Conservation (phyloP, 164 flowering plant species). For the Stephania japonica region DNA sequence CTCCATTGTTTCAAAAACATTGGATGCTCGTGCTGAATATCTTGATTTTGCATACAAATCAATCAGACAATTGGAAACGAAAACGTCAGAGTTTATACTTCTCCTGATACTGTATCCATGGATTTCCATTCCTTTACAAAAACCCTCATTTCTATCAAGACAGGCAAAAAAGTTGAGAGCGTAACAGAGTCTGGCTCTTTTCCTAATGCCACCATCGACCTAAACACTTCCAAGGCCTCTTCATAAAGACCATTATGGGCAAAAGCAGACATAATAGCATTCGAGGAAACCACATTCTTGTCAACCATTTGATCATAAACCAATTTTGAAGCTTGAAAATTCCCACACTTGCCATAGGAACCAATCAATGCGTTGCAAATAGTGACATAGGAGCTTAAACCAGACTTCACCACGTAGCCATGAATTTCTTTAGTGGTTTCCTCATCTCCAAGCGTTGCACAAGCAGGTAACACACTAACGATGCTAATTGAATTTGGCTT, state of each 20-base stretch:
- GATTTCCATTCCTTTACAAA: conserved; percentile 38
- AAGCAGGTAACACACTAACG: conserved; percentile 19
- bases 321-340: conserved; percentile 3
- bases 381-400: conserved; percentile 9
- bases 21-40: conserved; percentile 27
- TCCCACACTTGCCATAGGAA: conserved; percentile 17
- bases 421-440: conserved; percentile 18
- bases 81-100: conserved; percentile 44
- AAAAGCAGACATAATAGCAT: conserved; percentile 43
- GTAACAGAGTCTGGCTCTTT: conserved; percentile 35
- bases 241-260: conserved; percentile 20
- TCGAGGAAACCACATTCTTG: conserved; percentile 48
- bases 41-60: conserved; percentile 67
- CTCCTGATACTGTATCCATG: conserved; percentile 45
- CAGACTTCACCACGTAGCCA: conserved; percentile 18
- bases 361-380: conserved; percentile 16
- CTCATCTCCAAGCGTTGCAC: conserved; percentile 39
- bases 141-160: conserved; percentile 41
- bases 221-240: conserved; percentile 46
- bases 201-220: conserved; percentile 36
- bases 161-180: conserved; percentile 47
- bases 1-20: conserved; percentile 34
- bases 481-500: conserved; percentile 16
- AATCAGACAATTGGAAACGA: conserved; percentile 46
- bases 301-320: conserved; percentile 14